Evolutionary conservation across 768 basidiomycete species (phyloP).

Genomic region (Panus rudis): DNA sequence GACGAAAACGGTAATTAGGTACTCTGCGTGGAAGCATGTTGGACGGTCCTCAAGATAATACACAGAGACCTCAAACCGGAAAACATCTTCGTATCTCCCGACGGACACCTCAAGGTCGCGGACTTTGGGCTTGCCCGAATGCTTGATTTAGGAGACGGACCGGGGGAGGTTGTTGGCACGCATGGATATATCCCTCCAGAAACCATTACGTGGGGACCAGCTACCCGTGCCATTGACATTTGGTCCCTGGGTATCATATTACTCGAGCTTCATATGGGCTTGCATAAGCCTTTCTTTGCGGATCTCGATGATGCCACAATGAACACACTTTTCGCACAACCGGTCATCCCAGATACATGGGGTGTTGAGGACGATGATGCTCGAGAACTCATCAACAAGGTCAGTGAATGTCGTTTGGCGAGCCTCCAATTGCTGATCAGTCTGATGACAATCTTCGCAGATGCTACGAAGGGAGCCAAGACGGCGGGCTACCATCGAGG

Average conservation of each 20-base stretch:
- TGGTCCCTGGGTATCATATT: conserved; percentile 44
- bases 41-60: too few species aligned
- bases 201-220: too few species aligned
- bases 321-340: neutral
- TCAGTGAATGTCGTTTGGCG: neutral
- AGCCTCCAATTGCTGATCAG: neutral
- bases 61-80: conserved; percentile 17
- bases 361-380: too few species aligned
- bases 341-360: neutral
- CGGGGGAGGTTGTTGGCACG: too few species aligned
- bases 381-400: conserved; percentile 1
- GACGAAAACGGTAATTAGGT: conserved; percentile 3
- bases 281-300: neutral
- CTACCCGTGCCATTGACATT: too few species aligned
- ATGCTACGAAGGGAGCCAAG: neutral
- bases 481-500: neutral
- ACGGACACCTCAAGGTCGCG: conserved; percentile 12
- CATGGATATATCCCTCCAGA: too few species aligned
- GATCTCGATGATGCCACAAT: neutral
- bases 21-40: neutral
- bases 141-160: too few species aligned
- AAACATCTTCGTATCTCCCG: conserved; percentile 10
- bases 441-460: neutral
- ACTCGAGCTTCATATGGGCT: conserved; percentile 29
- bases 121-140: conserved; percentile 12